Evolutionary conservation across 345 rosid genomes (phyloP).

Genomic region (Noccaea caerulescens): DNA sequence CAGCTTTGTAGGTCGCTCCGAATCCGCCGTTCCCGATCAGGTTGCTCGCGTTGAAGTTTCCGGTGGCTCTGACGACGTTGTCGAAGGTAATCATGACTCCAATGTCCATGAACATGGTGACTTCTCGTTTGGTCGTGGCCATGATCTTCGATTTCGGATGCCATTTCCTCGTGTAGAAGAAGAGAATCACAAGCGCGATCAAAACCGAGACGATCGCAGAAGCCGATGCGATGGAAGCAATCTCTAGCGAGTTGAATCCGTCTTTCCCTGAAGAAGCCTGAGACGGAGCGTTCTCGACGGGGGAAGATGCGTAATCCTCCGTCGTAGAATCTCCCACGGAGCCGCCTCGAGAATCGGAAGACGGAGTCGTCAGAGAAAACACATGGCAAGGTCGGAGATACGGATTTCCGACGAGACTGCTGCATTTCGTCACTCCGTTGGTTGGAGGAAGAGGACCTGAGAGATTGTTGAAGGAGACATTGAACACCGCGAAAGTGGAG

Average conservation of each 20-base stretch:
- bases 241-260: constrained; percentile 57
- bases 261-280: not conserved
- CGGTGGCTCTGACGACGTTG: constrained; percentile 63
- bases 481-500: constrained; percentile 44
- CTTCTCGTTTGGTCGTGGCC: constrained; percentile 52
- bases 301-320: constrained; percentile 40
- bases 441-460: constrained; percentile 55
- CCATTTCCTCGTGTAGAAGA: constrained; percentile 61
- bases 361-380: constrained; percentile 51
- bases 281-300: constrained; percentile 41
- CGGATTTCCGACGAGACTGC: constrained; percentile 50
- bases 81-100: constrained; percentile 57
- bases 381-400: constrained; percentile 54
- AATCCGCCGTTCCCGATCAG: constrained; percentile 70
- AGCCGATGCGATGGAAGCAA: constrained; percentile 65
- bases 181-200: constrained; percentile 53
- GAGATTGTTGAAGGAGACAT: constrained; percentile 56
- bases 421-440: constrained; percentile 49
- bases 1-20: constrained; percentile 73
- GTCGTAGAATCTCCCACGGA: constrained; percentile 39
- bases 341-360: constrained; percentile 45
- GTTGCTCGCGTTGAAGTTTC: constrained; percentile 54
- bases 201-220: constrained; percentile 66
- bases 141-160: constrained; percentile 48
- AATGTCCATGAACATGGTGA: constrained; percentile 54